These are phyloP conservation scores for Pichia nakasei DNA, from an alignment of 805 yeast species.

Conservation along the genomic window DNA sequence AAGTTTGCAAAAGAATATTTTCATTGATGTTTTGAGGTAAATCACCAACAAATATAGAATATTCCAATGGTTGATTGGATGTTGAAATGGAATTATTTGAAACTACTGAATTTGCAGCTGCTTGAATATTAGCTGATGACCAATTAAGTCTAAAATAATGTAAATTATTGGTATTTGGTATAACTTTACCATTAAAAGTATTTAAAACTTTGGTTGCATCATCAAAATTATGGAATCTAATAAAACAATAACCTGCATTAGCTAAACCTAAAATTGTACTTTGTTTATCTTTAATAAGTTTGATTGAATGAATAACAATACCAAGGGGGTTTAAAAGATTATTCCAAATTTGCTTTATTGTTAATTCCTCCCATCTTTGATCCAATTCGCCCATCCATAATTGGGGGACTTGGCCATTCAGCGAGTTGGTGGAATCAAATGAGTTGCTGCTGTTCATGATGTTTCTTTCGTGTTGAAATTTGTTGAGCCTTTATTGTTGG, in stretches of 20 bases:
- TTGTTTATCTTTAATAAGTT: conserved; percentile 61
- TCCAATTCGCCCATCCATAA: conserved; percentile 92
- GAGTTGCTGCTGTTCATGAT: neutral
- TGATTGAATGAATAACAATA: conserved; percentile 40
- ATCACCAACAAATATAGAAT: conserved; percentile 81
- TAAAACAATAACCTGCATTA: conserved; percentile 74
- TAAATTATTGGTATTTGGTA: conserved; percentile 53
- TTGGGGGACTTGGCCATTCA: conserved; percentile 28
- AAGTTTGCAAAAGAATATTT: conserved; percentile 50
- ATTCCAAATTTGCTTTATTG: conserved; percentile 62
- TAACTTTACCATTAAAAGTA: conserved; percentile 52
- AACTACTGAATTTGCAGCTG: conserved; percentile 15
- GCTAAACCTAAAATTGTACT: conserved; percentile 25
- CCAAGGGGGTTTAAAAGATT: conserved; percentile 46
- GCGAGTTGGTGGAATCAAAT: neutral
- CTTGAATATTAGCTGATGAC: conserved; percentile 44
- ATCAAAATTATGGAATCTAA: conserved; percentile 55
- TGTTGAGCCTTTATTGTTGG: too few relatives aligned
- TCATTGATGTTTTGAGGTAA: conserved; percentile 68
- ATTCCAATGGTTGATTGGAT: conserved; percentile 29
- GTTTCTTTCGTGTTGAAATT: too few relatives aligned
- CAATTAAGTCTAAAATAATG: conserved; percentile 64
- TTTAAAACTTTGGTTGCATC: conserved; percentile 59
- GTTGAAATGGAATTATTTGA: conserved; percentile 9
- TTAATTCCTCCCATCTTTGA: conserved; percentile 69